Evolutionary conservation across 345 rosid genomes (phyloP).

Genomic region (Acer saccharum): DNA sequence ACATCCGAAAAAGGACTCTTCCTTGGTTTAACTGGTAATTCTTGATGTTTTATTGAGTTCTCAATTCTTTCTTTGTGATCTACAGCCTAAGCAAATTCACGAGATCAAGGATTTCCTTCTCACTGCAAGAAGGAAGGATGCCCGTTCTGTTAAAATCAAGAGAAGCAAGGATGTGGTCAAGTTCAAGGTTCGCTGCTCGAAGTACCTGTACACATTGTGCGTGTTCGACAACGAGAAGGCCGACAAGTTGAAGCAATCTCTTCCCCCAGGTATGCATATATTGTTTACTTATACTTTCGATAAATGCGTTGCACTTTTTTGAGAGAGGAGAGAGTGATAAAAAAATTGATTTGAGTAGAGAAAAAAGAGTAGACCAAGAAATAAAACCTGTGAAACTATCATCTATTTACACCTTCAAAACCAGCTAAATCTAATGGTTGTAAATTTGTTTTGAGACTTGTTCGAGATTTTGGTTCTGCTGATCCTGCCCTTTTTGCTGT

Average conservation of each 20-base stretch:
- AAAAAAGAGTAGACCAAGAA: too few relatives aligned
- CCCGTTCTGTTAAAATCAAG: slow-evolving; percentile 69
- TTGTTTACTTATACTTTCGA: neutral
- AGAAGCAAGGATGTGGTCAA: slow-evolving; percentile 62
- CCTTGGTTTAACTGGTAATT: neutral
- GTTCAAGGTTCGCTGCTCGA: slow-evolving; percentile 71
- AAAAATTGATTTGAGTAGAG: too few relatives aligned
- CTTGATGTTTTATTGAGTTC: neutral
- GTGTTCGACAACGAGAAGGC: slow-evolving; percentile 67
- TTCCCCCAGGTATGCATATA: slow-evolving; percentile 56
- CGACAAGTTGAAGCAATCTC: slow-evolving; percentile 69
- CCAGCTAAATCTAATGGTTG: neutral
- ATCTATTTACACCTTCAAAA: too few relatives aligned
- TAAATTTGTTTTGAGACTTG: neutral
- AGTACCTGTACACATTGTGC: slow-evolving; percentile 64
- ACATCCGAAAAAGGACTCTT: neutral
- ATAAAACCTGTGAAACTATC: too few relatives aligned
- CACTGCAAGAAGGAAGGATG: slow-evolving; percentile 75
- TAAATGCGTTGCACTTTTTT: too few relatives aligned
- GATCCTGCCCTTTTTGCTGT: neutral
- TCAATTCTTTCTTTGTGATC: neutral
- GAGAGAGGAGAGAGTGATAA: too few relatives aligned
- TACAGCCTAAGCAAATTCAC: slow-evolving; percentile 65
- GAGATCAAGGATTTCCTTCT: slow-evolving; percentile 73
- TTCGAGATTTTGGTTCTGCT: neutral